Conservation (phyloP, 2,329 filamentous ascomycete species). For the Fusarium scirpi region DNA sequence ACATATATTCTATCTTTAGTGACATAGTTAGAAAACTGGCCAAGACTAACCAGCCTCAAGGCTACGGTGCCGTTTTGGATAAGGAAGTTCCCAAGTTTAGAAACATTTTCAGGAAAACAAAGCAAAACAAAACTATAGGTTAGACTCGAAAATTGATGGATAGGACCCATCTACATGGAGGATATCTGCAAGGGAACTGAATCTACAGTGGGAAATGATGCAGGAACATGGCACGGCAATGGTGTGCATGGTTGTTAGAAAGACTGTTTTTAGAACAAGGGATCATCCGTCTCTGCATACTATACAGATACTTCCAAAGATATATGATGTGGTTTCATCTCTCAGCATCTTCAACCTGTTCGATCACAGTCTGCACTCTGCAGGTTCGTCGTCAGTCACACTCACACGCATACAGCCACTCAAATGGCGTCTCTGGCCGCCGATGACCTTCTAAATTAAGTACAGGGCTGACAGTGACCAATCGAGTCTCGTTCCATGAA, state of each 20-base stretch:
- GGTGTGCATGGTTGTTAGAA: slow-evolving; percentile 9
- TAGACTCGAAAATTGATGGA: neutral
- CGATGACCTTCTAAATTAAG: slow-evolving; percentile 37
- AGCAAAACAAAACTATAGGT: neutral
- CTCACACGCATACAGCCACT: slow-evolving; percentile 35
- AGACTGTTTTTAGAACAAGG: slow-evolving; percentile 30
- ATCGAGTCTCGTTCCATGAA: slow-evolving; percentile 10
- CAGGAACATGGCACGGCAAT: slow-evolving; percentile 18
- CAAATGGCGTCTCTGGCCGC: slow-evolving; percentile 23
- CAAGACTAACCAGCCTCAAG: neutral
- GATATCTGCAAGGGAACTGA: neutral
- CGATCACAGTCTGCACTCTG: slow-evolving; percentile 33
- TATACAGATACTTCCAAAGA: neutral
- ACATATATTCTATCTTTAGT: slow-evolving; percentile 34
- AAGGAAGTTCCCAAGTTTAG: slow-evolving; percentile 10
- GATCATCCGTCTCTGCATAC: neutral
- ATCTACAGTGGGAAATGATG: neutral
- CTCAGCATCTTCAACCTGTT: neutral
- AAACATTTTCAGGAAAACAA: slow-evolving; percentile 7
- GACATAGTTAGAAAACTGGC: slow-evolving; percentile 5
- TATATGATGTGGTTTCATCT: neutral
- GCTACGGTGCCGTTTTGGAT: slow-evolving; percentile 4
- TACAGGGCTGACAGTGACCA: slow-evolving; percentile 14
- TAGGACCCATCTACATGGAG: neutral
- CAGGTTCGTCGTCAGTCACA: slow-evolving; percentile 24